Evolutionary conservation across 2,329 filamentous ascomycete genomes (phyloP), one percentile per base, ranked within the genome.

Genomic region (Zalaria obscura): DNA sequence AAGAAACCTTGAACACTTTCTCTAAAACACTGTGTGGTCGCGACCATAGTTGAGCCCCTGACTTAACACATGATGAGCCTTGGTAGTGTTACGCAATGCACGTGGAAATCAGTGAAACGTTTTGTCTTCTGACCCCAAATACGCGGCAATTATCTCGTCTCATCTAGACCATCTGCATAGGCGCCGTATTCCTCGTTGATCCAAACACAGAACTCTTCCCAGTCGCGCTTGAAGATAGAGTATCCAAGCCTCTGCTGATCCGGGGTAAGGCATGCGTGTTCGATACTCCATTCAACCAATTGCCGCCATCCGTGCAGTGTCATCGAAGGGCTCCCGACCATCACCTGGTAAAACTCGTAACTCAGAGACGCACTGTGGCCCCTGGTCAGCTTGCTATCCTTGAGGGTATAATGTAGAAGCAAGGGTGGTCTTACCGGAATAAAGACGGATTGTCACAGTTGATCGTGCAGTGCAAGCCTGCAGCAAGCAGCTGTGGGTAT

Each of bases 271-370:
- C 64, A 67, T 45, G 62, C 64, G 47, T 67, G 64, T 28, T 66
- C 53, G 3, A 69, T 48, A 41, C 65, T 68, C 66, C 65, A 69
- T 29, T 58, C 48, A 3, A 60, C 64, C 0, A 69, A 61, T 57
- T 85, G 80, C 54, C 80, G 79, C 77, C 80, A 83, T 35, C 80
- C 80, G 47, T 74, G 74, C 0, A 87, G 58, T 11, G 69, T 73
- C 70, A 86, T 83, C 43, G 75, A 69, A 8, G 69, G 65, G 36
- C 75, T 76, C 38, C 81, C 82, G 5, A 82, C 70, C 67, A 86
- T 76, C 44, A 79, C 70, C 54, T 87, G 82, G 55, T 85, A 86
- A 54, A 86, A 85, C 53, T 87, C 82, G 48, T 85, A 79, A 1
- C 78, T 80, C 35, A 86, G 67, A 2, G 76, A 76, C 9, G 80